Percentiles rank a stretch among this genome's conserved stretches.
Evolutionary conservation across 345 rosid genomes (phyloP).

Genomic region (Salix koriyanagi): DNA sequence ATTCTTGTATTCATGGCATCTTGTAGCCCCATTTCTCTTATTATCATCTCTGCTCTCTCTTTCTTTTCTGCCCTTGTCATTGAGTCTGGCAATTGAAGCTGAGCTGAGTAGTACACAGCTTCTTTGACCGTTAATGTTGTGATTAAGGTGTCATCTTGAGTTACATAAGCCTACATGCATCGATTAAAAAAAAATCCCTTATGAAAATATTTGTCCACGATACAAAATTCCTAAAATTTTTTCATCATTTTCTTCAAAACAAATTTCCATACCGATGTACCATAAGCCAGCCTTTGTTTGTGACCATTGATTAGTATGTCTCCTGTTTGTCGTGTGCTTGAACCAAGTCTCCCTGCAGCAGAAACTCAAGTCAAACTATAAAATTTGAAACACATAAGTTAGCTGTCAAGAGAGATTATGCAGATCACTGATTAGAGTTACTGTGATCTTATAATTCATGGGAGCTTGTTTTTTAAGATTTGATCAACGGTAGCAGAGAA

Average conservation of each 20-base stretch:
- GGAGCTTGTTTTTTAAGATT: too few relatives aligned
- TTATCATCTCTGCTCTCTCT: slow-evolving; percentile 18
- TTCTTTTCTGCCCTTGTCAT: slow-evolving; percentile 20
- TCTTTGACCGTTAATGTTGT: slow-evolving; percentile 23
- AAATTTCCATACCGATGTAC: slow-evolving; percentile 11
- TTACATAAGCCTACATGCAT: slow-evolving; percentile 22
- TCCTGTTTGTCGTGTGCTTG: slow-evolving; percentile 10
- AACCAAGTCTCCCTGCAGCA: slow-evolving; percentile 17
- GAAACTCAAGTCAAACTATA: not conserved
- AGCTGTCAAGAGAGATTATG: too few relatives aligned
- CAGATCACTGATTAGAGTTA: too few relatives aligned
- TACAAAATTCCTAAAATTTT: not conserved
- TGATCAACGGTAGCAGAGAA: too few relatives aligned
- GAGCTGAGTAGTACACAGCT: slow-evolving; percentile 22
- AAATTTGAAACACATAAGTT: too few relatives aligned
- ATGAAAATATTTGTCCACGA: not conserved
- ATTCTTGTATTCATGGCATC: slow-evolving; percentile 19
- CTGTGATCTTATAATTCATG: too few relatives aligned
- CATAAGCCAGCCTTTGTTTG: slow-evolving; percentile 13
- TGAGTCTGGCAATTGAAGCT: slow-evolving; percentile 19
- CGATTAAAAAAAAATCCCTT: not conserved
- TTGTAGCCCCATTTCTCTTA: slow-evolving; percentile 23
- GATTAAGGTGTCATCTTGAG: slow-evolving; percentile 26
- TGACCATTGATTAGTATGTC: slow-evolving; percentile 22
- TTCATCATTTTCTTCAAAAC: not conserved